These are phyloP conservation scores for Dalbergia cultrata DNA, from an alignment of 306 rosid genomes.

Conservation along the genomic window DNA sequence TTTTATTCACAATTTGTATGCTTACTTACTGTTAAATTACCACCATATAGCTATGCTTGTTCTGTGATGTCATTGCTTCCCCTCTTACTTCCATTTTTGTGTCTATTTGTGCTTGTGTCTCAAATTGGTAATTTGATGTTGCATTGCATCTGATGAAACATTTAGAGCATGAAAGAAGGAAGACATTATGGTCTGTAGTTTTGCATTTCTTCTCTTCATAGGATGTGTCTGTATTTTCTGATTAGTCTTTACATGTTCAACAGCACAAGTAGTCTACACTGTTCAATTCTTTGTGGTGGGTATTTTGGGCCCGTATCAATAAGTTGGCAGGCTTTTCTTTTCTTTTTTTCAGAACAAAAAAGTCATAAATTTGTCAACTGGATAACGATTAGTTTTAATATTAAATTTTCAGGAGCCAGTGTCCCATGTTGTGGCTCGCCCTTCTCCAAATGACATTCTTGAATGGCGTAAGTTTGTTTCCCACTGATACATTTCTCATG, in stretches of 20 bases:
- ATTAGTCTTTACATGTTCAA: conserved; percentile 17
- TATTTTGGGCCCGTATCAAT: conserved; percentile 26
- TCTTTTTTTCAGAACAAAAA: background rate
- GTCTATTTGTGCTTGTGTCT: conserved; percentile 14
- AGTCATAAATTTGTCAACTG: conserved; percentile 10
- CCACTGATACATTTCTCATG: conserved; percentile 9
- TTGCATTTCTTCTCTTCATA: conserved; percentile 19
- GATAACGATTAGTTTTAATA: conserved; percentile 46
- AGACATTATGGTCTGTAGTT: conserved; percentile 19
- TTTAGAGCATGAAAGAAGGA: conserved; percentile 31
- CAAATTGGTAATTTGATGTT: conserved; percentile 35
- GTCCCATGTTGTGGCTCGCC: conserved; percentile 93
- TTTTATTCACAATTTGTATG: conserved; percentile 15
- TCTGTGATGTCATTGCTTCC: conserved; percentile 5
- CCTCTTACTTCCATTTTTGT: background rate
- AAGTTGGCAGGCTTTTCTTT: background rate
- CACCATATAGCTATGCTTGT: conserved; percentile 32
- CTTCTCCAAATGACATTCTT: conserved; percentile 93
- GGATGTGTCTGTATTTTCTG: conserved; percentile 10
- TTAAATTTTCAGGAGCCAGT: conserved; percentile 85
- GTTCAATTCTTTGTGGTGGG: conserved; percentile 5
- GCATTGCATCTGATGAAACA: conserved; percentile 8
- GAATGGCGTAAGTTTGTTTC: conserved; percentile 93
- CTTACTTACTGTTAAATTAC: conserved; percentile 17
- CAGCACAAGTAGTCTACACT: conserved; percentile 1